These are phyloP conservation scores for Fusarium oligoseptatum DNA, from an alignment of 2,329 filamentous ascomycete species.

Conservation along the genomic window DNA sequence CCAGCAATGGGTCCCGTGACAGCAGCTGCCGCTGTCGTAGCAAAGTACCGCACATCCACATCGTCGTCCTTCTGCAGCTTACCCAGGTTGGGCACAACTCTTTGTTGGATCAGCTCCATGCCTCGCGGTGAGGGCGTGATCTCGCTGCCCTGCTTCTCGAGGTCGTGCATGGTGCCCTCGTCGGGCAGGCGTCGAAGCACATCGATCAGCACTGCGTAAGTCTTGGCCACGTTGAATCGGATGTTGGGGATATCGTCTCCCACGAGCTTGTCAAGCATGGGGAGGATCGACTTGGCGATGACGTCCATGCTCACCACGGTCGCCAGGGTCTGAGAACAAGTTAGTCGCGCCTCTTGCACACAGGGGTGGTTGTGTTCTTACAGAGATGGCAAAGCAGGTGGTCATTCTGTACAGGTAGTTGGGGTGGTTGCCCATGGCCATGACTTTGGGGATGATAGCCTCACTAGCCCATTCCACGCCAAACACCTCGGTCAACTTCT, in stretches of 20 bases:
- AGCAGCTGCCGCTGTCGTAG: slow-evolving; percentile 83
- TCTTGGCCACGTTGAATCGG: slow-evolving; percentile 99
- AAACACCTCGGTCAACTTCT: slow-evolving; percentile 98
- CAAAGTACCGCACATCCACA: slow-evolving; percentile 98
- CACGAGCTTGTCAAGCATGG: slow-evolving; percentile 95
- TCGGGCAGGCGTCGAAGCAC: slow-evolving; percentile 93
- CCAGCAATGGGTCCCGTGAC: slow-evolving; percentile 61
- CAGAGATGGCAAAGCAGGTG: slow-evolving; percentile 98
- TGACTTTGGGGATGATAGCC: slow-evolving; percentile 98
- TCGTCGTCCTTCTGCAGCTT: slow-evolving; percentile 98
- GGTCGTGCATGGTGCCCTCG: slow-evolving; percentile 84
- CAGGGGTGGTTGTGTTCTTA: slow-evolving; percentile 64
- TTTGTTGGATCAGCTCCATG: slow-evolving; percentile 84
- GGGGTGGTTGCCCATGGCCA: slow-evolving; percentile 97
- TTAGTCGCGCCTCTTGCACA: slow-evolving; percentile 34
- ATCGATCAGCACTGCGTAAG: slow-evolving; percentile 89
- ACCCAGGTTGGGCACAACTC: slow-evolving; percentile 89
- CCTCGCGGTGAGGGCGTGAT: slow-evolving; percentile 77
- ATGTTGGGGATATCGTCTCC: slow-evolving; percentile 98
- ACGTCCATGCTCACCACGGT: slow-evolving; percentile 94
- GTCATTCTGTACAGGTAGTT: slow-evolving; percentile 99
- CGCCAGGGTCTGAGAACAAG: slow-evolving; percentile 80
- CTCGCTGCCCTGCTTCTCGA: slow-evolving; percentile 81
- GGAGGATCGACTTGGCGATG: slow-evolving; percentile 91
- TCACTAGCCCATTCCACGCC: slow-evolving; percentile 97